Conservation (phyloP, 371 early-diverging fungal genomes). For the Chytridiales sp. region DNA sequence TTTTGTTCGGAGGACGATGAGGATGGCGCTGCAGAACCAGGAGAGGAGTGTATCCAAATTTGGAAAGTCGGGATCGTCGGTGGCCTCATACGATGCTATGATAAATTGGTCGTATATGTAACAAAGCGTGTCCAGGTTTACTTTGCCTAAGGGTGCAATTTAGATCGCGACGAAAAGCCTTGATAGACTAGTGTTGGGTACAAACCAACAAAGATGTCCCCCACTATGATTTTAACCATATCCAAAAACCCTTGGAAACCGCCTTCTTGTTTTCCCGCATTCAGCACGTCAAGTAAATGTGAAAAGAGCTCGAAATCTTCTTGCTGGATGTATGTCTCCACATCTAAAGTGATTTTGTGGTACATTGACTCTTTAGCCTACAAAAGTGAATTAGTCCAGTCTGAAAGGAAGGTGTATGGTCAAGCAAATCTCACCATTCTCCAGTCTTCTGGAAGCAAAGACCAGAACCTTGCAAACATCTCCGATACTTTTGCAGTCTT, state of each 20-base stretch:
- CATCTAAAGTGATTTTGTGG: constrained; percentile 17
- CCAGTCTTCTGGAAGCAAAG: constrained; percentile 19
- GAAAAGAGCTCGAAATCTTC: constrained; percentile 12
- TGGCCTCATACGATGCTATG: constrained; percentile 20
- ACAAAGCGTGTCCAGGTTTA: constrained; percentile 9
- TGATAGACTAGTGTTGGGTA: not conserved
- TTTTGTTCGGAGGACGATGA: constrained; percentile 17
- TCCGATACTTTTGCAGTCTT: constrained; percentile 18
- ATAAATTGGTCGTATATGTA: constrained; percentile 28
- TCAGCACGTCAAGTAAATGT: constrained; percentile 11
- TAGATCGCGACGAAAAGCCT: not conserved
- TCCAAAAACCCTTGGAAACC: constrained; percentile 19
- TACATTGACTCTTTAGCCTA: constrained; percentile 15
- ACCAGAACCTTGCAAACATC: constrained; percentile 22
- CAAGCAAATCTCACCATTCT: constrained; percentile 11
- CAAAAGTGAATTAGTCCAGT: too few species aligned
- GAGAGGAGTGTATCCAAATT: constrained; percentile 21
- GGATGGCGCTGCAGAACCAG: constrained; percentile 23
- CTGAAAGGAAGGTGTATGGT: not conserved
- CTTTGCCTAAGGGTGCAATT: too few species aligned
- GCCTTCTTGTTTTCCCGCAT: not conserved
- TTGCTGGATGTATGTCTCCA: constrained; percentile 15
- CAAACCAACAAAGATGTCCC: constrained; percentile 23
- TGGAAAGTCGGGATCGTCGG: constrained; percentile 17
- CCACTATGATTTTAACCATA: constrained; percentile 6